A percentile compares a stretch with the other conserved stretches of the same genome.
Evolutionary conservation across 345 rosid species (phyloP).

Genomic region (Firmiana major): DNA sequence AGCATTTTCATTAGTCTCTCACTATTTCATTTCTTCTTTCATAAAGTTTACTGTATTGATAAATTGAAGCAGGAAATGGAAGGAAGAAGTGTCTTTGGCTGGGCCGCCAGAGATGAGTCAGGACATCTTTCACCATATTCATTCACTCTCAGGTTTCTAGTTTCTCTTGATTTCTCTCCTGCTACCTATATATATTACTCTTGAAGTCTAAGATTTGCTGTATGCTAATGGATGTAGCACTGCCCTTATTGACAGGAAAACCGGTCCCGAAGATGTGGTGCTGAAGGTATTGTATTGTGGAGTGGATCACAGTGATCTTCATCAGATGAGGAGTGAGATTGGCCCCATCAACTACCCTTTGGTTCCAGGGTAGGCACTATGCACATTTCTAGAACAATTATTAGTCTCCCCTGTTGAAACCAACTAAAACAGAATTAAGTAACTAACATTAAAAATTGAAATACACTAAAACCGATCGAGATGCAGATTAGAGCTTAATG

Average conservation of each 20-base stretch:
- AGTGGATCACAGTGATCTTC: constrained; percentile 61
- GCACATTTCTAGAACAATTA: neutral
- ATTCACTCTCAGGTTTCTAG: constrained; percentile 40
- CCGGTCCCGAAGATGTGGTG: constrained; percentile 48
- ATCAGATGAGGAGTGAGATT: constrained; percentile 63
- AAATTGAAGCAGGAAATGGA: constrained; percentile 13
- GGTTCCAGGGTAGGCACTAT: constrained; percentile 63
- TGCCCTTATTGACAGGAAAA: constrained; percentile 31
- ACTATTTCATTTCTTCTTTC: neutral
- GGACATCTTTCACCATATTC: constrained; percentile 49
- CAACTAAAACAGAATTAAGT: no score
- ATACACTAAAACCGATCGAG: no score
- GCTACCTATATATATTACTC: neutral
- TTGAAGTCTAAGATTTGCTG: neutral
- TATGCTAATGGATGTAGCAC: neutral
- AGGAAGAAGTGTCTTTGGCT: constrained; percentile 43
- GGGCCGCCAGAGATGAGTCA: constrained; percentile 56
- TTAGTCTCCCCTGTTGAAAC: no score
- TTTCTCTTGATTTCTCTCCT: neutral
- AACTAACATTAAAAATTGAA: no score
- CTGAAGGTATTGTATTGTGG: constrained; percentile 50
- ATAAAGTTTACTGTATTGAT: neutral
- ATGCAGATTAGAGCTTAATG: no score
- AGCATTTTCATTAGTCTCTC: neutral
- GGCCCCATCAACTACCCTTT: constrained; percentile 56